Percentiles rank a stretch among this genome's conserved stretches.
Evolutionary conservation across 2,329 filamentous ascomycete genomes (phyloP).

Genomic region (Trichoderma koningiopsis): DNA sequence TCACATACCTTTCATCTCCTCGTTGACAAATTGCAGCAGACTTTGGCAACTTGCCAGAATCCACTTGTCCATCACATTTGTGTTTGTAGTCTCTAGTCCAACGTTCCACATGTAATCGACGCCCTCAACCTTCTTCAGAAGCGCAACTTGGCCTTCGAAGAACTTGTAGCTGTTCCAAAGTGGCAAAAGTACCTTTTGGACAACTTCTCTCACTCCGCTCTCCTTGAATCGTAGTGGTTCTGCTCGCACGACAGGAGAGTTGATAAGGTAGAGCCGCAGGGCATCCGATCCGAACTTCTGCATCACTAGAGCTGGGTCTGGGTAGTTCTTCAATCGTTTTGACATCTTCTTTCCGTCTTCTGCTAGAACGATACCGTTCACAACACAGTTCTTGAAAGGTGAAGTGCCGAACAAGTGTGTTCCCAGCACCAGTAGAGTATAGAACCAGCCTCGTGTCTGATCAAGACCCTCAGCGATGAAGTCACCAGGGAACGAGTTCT

Average conservation of each 20-base stretch:
- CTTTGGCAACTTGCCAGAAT: conserved; percentile 92
- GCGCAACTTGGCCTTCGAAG: conserved; percentile 82
- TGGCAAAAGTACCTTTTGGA: conserved; percentile 85
- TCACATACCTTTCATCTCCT: conserved; percentile 79
- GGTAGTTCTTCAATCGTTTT: conserved; percentile 94
- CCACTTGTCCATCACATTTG: conserved; percentile 95
- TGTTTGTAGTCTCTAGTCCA: conserved; percentile 71
- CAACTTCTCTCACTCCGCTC: conserved; percentile 88
- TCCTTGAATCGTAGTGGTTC: conserved; percentile 93
- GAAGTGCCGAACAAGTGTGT: conserved; percentile 83
- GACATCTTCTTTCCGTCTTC: conserved; percentile 99
- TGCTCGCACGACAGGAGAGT: conserved; percentile 90
- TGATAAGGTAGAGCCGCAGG: conserved; percentile 92
- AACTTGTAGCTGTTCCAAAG: conserved; percentile 98
- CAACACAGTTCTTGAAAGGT: conserved; percentile 94
- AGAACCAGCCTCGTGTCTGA: conserved; percentile 96
- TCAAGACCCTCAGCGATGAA: conserved; percentile 94
- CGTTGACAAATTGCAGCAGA: conserved; percentile 85
- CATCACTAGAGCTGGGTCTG: conserved; percentile 82
- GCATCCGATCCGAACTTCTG: conserved; percentile 89
- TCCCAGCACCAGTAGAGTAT: conserved; percentile 85
- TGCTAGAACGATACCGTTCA: conserved; percentile 90
- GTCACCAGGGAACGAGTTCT: conserved; percentile 82
- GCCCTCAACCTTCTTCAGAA: conserved; percentile 82
- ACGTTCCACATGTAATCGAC: conserved; percentile 80